Evolutionary conservation across 1,284 basidiomycete genomes (phyloP).

Genomic region (Sphaerobolus stellatus): DNA sequence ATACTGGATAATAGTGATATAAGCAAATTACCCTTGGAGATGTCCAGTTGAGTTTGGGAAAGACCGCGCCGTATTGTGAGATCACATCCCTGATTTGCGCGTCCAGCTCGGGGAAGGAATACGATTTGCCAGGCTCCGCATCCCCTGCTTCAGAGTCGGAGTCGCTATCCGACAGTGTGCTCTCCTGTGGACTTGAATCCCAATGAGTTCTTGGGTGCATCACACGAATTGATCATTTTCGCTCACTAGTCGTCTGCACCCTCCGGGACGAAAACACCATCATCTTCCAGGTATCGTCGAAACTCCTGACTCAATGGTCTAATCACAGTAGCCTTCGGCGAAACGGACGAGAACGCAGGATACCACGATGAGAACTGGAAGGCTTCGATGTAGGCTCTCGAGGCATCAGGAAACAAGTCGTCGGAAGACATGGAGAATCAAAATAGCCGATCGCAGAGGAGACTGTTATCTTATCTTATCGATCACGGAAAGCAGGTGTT

Average conservation of each 20-base stretch:
- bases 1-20: slow-evolving; percentile 7
- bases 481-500: neutral
- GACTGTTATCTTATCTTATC: too few species aligned
- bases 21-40: slow-evolving; percentile 68
- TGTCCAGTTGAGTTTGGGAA: slow-evolving; percentile 95
- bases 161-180: slow-evolving; percentile 60
- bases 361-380: slow-evolving; percentile 93
- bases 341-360: slow-evolving; percentile 64
- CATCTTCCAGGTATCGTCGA: slow-evolving; percentile 70
- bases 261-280: slow-evolving; percentile 79
- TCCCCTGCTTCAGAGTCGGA: slow-evolving; percentile 24
- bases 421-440: neutral
- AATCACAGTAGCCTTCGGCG: slow-evolving; percentile 79
- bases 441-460: too few species aligned
- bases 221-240: slow-evolving; percentile 10
- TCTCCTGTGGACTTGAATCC: slow-evolving; percentile 46
- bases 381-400: slow-evolving; percentile 1
- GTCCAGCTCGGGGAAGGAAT: slow-evolving; percentile 79
- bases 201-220: neutral
- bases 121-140: slow-evolving; percentile 30
- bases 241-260: slow-evolving; percentile 76
- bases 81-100: slow-evolving; percentile 69
- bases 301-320: slow-evolving; percentile 68
- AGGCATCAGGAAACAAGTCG: neutral
- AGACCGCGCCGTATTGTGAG: slow-evolving; percentile 75